Conservation (phyloP, 2,329 filamentous ascomycete species). For the Bipolaris zeicola region DNA sequence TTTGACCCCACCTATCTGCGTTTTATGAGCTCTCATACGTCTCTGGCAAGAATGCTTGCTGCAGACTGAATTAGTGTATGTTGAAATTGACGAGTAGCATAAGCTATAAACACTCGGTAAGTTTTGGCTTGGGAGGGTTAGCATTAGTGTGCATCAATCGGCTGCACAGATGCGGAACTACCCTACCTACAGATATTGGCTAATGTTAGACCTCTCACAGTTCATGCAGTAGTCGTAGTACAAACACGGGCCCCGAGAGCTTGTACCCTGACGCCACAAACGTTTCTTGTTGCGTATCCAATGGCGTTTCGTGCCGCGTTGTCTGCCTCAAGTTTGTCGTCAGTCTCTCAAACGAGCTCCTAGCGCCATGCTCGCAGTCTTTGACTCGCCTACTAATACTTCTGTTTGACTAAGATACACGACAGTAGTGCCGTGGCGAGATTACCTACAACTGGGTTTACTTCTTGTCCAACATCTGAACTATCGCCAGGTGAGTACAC, state of each 20-base stretch:
- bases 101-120: background rate
- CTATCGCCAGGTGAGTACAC: background rate
- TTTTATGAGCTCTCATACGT: background rate
- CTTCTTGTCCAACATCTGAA: background rate
- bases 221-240: slow-evolving; percentile 1
- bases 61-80: background rate
- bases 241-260: background rate
- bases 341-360: background rate
- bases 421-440: background rate
- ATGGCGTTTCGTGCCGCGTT: background rate
- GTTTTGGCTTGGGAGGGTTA: background rate
- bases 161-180: background rate
- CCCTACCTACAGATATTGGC: background rate
- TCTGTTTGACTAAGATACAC: background rate
- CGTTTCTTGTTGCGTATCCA: background rate
- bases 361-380: background rate
- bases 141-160: background rate
- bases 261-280: background rate
- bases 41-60: background rate
- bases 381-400: background rate
- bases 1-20: background rate
- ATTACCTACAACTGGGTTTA: background rate
- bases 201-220: background rate
- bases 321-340: background rate
- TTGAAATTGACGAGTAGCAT: background rate